Evolutionary conservation across 306 rosid genomes (phyloP).

Genomic region (Dalbergia oliveri): DNA sequence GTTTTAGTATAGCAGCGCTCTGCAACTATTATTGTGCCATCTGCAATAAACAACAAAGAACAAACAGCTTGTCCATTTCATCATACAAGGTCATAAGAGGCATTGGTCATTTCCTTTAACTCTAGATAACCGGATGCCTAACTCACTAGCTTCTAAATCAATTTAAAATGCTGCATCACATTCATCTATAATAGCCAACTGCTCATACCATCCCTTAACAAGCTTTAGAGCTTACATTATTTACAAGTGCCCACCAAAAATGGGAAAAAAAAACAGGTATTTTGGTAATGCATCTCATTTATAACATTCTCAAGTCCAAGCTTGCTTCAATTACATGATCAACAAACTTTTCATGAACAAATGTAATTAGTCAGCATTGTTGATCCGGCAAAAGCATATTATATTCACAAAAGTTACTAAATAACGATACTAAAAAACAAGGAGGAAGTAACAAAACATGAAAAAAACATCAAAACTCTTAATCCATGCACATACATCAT

Average conservation of each 20-base stretch:
- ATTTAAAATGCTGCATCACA: constrained; percentile 20
- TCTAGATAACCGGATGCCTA: constrained; percentile 1
- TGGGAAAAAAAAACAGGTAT: background rate
- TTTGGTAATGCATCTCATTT: background rate
- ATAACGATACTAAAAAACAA: too few species aligned
- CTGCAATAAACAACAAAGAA: background rate
- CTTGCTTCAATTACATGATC: too few species aligned
- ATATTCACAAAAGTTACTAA: too few species aligned
- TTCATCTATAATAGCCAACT: constrained; percentile 8
- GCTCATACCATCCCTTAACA: constrained; percentile 34
- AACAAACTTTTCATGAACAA: too few species aligned
- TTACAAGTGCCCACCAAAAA: constrained; percentile 32
- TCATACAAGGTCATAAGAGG: constrained; percentile 23
- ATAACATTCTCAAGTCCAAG: too few species aligned
- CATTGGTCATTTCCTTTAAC: background rate
- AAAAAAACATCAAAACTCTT: background rate
- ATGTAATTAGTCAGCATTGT: too few species aligned
- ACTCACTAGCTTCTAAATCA: background rate
- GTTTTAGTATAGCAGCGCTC: background rate
- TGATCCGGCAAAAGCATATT: too few species aligned
- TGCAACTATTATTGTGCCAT: background rate
- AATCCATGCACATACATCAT: background rate
- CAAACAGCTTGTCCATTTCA: background rate
- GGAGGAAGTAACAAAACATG: background rate
- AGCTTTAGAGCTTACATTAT: constrained; percentile 43